Evolutionary conservation across 805 yeast genomes (phyloP).

Genomic region (Metschnikowia corniflorae): DNA sequence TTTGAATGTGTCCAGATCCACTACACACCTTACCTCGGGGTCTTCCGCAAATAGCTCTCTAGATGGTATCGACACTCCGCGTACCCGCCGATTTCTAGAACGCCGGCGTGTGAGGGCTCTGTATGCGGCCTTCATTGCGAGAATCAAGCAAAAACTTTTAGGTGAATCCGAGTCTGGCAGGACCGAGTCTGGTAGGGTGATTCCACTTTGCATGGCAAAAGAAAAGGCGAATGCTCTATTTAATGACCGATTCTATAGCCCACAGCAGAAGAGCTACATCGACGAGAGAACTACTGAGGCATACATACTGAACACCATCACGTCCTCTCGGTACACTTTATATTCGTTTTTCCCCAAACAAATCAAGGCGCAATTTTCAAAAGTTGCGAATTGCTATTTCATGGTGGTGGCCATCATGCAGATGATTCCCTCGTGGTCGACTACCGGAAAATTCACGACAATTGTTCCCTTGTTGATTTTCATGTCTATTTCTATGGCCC

Average conservation of each 20-base stretch:
- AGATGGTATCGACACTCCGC: constrained; percentile 2
- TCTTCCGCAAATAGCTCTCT: constrained; percentile 6
- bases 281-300: constrained; percentile 70
- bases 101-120: constrained; percentile 11
- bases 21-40: constrained; percentile 11
- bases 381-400: constrained; percentile 88
- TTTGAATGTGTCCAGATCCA: constrained; percentile 9
- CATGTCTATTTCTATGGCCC: constrained; percentile 79
- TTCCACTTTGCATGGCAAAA: constrained; percentile 59
- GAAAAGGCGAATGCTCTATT: constrained; percentile 29
- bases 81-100: constrained; percentile 6
- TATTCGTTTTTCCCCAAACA: constrained; percentile 86
- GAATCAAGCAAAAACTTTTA: constrained; percentile 4
- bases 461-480: constrained; percentile 84
- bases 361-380: constrained; percentile 85
- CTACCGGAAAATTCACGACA: constrained; percentile 94
- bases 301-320: constrained; percentile 64
- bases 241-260: constrained; percentile 27
- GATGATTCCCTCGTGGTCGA: constrained; percentile 95
- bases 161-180: constrained; percentile 7
- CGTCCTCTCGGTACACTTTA: constrained; percentile 82
- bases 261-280: constrained; percentile 32
- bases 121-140: constrained; percentile 32
- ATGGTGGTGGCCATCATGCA: constrained; percentile 87
- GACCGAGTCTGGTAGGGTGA: constrained; percentile 60